These are phyloP conservation scores for Stereum hirsutum DNA, from an alignment of 1,284 basidiomycete species.

Conservation along the genomic window DNA sequence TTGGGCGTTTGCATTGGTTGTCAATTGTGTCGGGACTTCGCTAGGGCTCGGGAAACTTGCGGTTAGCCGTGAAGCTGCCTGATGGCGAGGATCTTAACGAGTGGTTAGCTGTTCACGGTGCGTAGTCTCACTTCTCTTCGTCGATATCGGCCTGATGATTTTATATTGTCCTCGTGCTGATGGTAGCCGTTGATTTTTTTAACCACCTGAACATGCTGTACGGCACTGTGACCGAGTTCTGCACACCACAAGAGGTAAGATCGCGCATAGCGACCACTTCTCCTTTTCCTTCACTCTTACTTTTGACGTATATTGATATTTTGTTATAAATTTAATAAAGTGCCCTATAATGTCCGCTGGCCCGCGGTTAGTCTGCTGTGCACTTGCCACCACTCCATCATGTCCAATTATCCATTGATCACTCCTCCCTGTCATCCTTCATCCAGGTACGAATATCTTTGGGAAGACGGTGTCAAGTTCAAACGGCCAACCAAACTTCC, in stretches of 20 bases:
- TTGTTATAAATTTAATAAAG: too few relatives aligned
- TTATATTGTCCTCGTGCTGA: not conserved
- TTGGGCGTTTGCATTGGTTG: too few relatives aligned
- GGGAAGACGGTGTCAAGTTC: conserved; percentile 93
- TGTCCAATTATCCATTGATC: not conserved
- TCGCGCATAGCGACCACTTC: not conserved
- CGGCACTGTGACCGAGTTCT: conserved; percentile 94
- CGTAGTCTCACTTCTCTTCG: conserved; percentile 18
- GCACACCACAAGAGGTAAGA: conserved; percentile 81
- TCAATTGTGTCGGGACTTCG: not conserved
- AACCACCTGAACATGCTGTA: conserved; percentile 96
- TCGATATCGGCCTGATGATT: not conserved
- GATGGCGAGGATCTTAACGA: conserved; percentile 94
- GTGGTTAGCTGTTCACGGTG: conserved; percentile 95
- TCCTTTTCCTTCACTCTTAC: conserved; percentile 3
- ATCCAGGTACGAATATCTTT: conserved; percentile 90
- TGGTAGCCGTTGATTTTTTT: conserved; percentile 87
- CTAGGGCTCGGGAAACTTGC: conserved; percentile 89
- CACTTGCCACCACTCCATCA: too few relatives aligned
- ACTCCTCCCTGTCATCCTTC: not conserved
- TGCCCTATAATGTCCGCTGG: conserved; percentile 99
- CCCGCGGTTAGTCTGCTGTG: conserved; percentile 56
- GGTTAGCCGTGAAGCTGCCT: conserved; percentile 83
- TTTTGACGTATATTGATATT: not conserved
- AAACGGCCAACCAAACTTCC: conserved; percentile 91